Evolutionary conservation across 768 basidiomycete genomes (phyloP).

Genomic region (Tremella yokohamensis): DNA sequence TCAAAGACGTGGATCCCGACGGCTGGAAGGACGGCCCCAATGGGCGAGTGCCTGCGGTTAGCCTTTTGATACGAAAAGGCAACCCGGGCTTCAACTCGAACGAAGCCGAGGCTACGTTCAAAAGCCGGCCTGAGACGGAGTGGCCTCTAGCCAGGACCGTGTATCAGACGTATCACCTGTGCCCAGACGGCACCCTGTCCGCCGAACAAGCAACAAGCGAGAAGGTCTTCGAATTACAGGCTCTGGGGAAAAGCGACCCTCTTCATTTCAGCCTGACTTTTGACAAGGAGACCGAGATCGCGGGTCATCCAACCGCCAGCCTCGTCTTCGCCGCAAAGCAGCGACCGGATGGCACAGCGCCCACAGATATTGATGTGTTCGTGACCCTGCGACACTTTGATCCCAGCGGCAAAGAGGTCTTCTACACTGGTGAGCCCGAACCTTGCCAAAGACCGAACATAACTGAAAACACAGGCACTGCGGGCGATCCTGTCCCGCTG

Average conservation of each 20-base stretch:
- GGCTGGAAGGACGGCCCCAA: conserved; percentile 31
- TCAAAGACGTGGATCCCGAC: conserved; percentile 28
- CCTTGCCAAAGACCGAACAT: background rate
- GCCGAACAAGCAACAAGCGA: background rate
- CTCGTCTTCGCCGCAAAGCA: conserved; percentile 16
- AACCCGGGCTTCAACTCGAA: conserved; percentile 40
- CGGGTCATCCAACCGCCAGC: conserved; percentile 31
- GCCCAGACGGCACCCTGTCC: conserved; percentile 5
- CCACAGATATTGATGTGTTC: conserved; percentile 25
- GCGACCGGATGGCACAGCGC: conserved; percentile 19
- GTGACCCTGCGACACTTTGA: background rate
- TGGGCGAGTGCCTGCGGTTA: conserved; percentile 28
- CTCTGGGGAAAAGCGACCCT: conserved; percentile 18
- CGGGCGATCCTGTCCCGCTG: background rate
- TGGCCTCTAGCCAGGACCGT: conserved; percentile 34
- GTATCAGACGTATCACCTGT: conserved; percentile 23
- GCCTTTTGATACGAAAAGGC: conserved; percentile 34
- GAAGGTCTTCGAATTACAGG: conserved; percentile 16
- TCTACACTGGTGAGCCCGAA: background rate
- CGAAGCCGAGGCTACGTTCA: conserved; percentile 35
- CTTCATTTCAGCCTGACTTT: conserved; percentile 19
- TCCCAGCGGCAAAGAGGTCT: background rate
- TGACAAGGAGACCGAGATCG: conserved; percentile 32
- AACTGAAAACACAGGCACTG: background rate
- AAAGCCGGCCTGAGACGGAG: conserved; percentile 21